Conservation (phyloP, 345 rosid species). For the Syzygium aqueum region DNA sequence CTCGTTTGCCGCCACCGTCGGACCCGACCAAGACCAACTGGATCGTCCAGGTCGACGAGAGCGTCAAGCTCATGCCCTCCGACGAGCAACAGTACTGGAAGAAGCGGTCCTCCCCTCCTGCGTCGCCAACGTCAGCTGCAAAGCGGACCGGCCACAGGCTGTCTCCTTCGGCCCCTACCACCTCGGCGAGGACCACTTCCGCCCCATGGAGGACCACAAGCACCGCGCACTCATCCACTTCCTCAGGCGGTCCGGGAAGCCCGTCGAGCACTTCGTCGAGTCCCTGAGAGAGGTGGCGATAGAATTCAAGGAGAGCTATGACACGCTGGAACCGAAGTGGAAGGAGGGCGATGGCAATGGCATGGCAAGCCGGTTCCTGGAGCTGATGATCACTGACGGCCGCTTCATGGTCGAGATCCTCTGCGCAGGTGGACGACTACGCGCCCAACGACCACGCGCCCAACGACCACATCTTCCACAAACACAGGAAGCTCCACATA, state of each 20-base stretch:
- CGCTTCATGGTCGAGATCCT: background rate
- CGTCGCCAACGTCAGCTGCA: slow-evolving; percentile 16
- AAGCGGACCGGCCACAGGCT: slow-evolving; percentile 14
- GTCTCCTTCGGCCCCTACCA: background rate
- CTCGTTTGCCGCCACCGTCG: background rate
- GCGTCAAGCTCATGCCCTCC: background rate
- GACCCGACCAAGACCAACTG: background rate
- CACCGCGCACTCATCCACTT: slow-evolving; percentile 11
- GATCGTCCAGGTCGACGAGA: background rate
- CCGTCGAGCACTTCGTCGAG: background rate
- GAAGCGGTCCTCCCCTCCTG: slow-evolving; percentile 19
- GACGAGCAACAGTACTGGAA: slow-evolving; percentile 9
- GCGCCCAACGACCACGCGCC: background rate
- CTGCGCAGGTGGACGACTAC: background rate
- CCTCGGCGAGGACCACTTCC: background rate
- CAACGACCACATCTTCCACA: background rate
- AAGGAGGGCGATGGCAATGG: too few species aligned
- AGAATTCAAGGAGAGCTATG: background rate
- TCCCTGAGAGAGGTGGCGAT: background rate
- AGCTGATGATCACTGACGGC: slow-evolving; percentile 1
- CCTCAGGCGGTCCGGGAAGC: slow-evolving; percentile 11
- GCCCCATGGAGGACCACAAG: slow-evolving; percentile 11
- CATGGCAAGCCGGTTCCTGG: background rate
- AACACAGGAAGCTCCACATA: background rate
- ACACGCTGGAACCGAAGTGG: background rate